These are phyloP conservation scores for Mycena haematopus DNA, from an alignment of 768 basidiomycete species.

Conservation along the genomic window DNA sequence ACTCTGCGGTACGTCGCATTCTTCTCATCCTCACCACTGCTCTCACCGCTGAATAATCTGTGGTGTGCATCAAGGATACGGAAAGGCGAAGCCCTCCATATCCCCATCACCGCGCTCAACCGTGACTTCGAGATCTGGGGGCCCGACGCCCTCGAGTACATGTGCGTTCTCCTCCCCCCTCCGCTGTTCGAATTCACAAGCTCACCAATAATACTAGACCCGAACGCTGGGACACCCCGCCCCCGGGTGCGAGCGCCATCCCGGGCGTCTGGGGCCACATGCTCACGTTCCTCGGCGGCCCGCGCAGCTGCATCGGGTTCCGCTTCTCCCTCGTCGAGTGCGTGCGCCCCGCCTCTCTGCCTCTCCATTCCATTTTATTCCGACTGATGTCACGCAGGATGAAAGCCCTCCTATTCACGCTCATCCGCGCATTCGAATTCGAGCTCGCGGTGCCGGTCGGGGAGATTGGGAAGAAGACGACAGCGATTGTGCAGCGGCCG, in stretches of 20 bases:
- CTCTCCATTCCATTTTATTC: not conserved
- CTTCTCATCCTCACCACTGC: not conserved
- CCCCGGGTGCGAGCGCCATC: conserved; percentile 31
- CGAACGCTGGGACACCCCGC: conserved; percentile 46
- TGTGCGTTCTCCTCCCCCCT: conserved; percentile 31
- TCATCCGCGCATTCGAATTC: not conserved
- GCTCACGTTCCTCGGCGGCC: conserved; percentile 51
- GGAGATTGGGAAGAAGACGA: not conserved
- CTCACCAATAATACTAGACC: conserved; percentile 38
- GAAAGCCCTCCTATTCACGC: not conserved
- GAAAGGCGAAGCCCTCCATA: too few species aligned
- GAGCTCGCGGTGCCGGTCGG: not conserved
- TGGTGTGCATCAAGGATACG: too few species aligned
- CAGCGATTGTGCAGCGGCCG: not conserved
- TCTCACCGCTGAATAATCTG: too few species aligned
- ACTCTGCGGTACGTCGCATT: not conserved
- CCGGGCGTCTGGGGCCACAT: conserved; percentile 49
- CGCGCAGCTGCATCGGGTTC: conserved; percentile 49
- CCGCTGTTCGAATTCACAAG: too few species aligned
- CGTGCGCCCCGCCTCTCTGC: not conserved
- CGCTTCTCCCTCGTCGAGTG: conserved; percentile 20
- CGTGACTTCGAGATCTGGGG: conserved; percentile 49
- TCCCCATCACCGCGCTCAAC: conserved; percentile 38
- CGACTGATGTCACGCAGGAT: not conserved
- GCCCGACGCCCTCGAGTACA: conserved; percentile 52